These are phyloP conservation scores for Geopyxis carbonaria DNA, from an alignment of 495 filamentous ascomycete species.

Conservation along the genomic window DNA sequence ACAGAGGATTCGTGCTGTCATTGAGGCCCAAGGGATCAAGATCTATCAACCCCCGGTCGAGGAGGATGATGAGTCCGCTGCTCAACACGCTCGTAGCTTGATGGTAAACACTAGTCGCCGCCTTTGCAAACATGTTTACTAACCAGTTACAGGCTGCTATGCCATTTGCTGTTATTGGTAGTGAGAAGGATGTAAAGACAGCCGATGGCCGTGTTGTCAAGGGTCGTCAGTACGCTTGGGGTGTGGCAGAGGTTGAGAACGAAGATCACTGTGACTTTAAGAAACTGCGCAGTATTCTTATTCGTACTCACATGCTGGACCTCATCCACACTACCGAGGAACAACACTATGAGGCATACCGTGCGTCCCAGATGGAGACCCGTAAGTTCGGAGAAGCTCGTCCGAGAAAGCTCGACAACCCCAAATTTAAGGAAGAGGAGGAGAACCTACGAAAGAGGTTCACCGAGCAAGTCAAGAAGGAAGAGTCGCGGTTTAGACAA, in stretches of 20 bases:
- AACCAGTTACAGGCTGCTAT: slow-evolving; percentile 45
- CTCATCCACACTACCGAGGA: slow-evolving; percentile 99
- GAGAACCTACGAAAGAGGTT: slow-evolving; percentile 95
- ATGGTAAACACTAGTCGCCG: slow-evolving; percentile 32
- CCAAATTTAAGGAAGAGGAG: slow-evolving; percentile 99
- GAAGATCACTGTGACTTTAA: slow-evolving; percentile 99
- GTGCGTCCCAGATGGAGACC: slow-evolving; percentile 98
- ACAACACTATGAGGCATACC: slow-evolving; percentile 96
- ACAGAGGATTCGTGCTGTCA: slow-evolving; percentile 77
- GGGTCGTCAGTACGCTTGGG: slow-evolving; percentile 97
- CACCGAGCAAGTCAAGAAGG: slow-evolving; percentile 99
- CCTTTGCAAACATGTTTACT: neutral
- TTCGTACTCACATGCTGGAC: slow-evolving; percentile 99
- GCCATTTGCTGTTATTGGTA: slow-evolving; percentile 97
- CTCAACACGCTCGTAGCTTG: slow-evolving; percentile 78
- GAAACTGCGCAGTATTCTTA: slow-evolving; percentile 96
- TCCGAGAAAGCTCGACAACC: slow-evolving; percentile 95
- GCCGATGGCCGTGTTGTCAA: slow-evolving; percentile 89
- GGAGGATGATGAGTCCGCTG: slow-evolving; percentile 92
- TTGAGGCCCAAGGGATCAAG: slow-evolving; percentile 97
- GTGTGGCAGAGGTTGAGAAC: slow-evolving; percentile 97
- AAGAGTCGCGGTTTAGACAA: slow-evolving; percentile 94
- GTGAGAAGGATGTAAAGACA: slow-evolving; percentile 97
- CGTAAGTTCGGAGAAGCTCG: slow-evolving; percentile 96
- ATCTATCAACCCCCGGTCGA: slow-evolving; percentile 95